Evolutionary conservation across 306 rosid genomes (phyloP).

Genomic region (Prunus padus): DNA sequence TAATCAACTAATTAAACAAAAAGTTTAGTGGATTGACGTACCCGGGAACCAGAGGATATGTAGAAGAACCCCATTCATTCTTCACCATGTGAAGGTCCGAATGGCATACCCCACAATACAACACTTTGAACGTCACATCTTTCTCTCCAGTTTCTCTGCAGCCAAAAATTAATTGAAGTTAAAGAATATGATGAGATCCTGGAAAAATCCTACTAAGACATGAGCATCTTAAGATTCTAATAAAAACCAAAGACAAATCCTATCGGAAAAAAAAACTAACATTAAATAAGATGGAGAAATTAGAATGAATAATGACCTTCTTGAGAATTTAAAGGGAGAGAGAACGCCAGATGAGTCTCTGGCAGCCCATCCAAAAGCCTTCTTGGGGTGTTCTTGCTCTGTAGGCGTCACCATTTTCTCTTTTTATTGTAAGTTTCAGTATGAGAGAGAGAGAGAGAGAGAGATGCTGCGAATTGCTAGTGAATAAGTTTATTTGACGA

Average conservation of each 20-base stretch:
- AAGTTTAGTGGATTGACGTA: background rate
- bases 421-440: too few relatives aligned
- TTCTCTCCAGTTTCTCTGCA: slow-evolving; percentile 23
- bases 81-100: slow-evolving; percentile 20
- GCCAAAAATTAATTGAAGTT: background rate
- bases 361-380: slow-evolving; percentile 22
- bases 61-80: slow-evolving; percentile 21
- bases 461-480: too few relatives aligned
- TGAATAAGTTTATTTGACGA: too few relatives aligned
- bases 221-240: too few relatives aligned
- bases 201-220: background rate
- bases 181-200: background rate
- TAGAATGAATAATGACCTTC: slow-evolving; percentile 2
- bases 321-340: slow-evolving; percentile 14
- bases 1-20: background rate
- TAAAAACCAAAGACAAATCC: too few relatives aligned
- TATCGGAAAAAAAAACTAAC: background rate
- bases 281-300: background rate
- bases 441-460: too few relatives aligned
- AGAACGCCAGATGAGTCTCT: slow-evolving; percentile 21
- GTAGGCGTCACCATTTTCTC: background rate
- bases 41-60: slow-evolving; percentile 18
- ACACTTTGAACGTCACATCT: slow-evolving; percentile 17
- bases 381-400: slow-evolving; percentile 4
- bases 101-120: slow-evolving; percentile 28